A percentile compares a stretch with the other conserved stretches of the same genome.
Conservation (phyloP, 108 stramenopile genomes). For the Schizochytrium sp. region DNA sequence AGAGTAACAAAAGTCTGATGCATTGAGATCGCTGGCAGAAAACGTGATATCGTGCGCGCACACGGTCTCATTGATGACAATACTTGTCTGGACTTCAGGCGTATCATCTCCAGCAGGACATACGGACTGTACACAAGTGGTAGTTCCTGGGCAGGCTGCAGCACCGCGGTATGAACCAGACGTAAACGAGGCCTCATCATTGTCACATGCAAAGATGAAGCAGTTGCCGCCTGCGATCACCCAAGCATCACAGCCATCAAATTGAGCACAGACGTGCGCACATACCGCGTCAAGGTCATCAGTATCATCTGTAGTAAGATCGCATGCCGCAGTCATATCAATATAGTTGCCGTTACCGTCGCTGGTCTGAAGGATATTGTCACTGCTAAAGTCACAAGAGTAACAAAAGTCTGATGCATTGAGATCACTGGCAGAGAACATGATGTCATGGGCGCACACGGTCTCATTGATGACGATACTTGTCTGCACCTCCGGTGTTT, state of each 20-base stretch:
- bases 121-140: background rate
- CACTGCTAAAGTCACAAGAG: background rate
- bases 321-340: background rate
- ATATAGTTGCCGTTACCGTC: background rate
- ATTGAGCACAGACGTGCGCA: background rate
- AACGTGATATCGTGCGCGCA: no score
- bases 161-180: no score
- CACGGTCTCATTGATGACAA: no score
- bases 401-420: background rate
- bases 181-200: background rate
- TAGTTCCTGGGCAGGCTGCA: background rate
- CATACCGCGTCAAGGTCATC: background rate
- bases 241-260: conserved; percentile 28
- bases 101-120: background rate
- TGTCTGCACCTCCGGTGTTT: background rate
- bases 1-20: no score
- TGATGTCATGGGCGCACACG: background rate
- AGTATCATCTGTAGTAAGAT: background rate
- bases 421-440: background rate
- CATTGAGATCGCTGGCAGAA: no score
- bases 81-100: no score
- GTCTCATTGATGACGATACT: background rate
- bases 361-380: background rate
- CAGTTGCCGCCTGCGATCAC: background rate
- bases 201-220: conserved; percentile 2